Evolutionary conservation across 306 rosid genomes (phyloP), one percentile per base, ranked within the genome.

Genomic region (Rosa multiflora): DNA sequence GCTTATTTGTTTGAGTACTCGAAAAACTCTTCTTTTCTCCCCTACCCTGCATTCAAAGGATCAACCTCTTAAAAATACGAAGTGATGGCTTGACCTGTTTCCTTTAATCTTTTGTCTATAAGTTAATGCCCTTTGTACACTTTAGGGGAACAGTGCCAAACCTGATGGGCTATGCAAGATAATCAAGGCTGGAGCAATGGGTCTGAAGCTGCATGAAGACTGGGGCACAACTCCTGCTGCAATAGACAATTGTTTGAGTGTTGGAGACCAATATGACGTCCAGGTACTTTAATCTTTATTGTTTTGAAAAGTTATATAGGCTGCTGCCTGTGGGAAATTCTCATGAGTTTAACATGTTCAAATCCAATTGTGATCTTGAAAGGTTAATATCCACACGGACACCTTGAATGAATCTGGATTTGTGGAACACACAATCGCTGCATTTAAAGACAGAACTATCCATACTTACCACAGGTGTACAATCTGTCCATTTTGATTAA

Each of bases 311-410:
- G 43, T 56, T 62, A 59, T 67, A 21, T 29, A 69, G 26, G 77
- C 37, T 83, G 53, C 68, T 21, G 10, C 11, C 11, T 9, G 67
- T 14, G 42, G 46, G 10, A 44, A 15, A 2, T 18, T 39, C 37
- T 68, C 18, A 11, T 32, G 29, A 56, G 32, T 78, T 58, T 43
- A 32, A 40, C 12, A 10, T 78, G 12, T 67, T 67, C 20, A 18
- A 32, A 8, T 29, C 42, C 48, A 46, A 37, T 40, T 76, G 58
- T 85, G 15, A 17, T 69, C 32, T 53, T 75, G 73, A 81, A 86
- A 93, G 98, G 99, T 93, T 85, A 91, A 95, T 78, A 95, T 95
- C 84, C 99, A 93, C 64, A 91, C 99, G 11, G 99, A 93, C 87
- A 95, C 99, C 80, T 87, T 93, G 83, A 95, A 93, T 80, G 98